These are phyloP conservation scores for Pezizomycotina sp. DNA, from an alignment of 2,329 filamentous ascomycete genomes.

Conservation along the genomic window DNA sequence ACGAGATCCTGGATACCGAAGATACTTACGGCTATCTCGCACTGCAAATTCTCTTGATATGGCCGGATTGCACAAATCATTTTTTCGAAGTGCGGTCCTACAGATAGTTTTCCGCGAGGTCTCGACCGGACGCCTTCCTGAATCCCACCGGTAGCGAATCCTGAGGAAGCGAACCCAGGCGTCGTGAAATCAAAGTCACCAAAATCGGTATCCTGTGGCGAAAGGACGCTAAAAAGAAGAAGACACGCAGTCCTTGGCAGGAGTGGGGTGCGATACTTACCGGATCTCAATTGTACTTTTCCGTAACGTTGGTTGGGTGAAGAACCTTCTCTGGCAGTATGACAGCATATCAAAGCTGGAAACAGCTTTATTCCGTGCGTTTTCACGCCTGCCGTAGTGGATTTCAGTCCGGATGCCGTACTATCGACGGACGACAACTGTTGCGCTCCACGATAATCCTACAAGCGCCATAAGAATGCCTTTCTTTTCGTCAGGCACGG, in stretches of 20 bases:
- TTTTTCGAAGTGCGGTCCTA: slow-evolving; percentile 77
- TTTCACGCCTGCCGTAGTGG: slow-evolving; percentile 74
- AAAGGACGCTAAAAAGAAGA: slow-evolving; percentile 86
- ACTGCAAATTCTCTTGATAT: slow-evolving; percentile 61
- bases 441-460: slow-evolving; percentile 71
- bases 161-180: slow-evolving; percentile 71
- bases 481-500: slow-evolving; percentile 81
- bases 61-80: slow-evolving; percentile 66
- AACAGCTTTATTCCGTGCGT: slow-evolving; percentile 56
- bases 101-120: slow-evolving; percentile 91
- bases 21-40: slow-evolving; percentile 78
- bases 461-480: slow-evolving; percentile 90
- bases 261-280: slow-evolving; percentile 97
- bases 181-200: slow-evolving; percentile 96
- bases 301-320: slow-evolving; percentile 88
- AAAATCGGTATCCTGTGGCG: slow-evolving; percentile 92
- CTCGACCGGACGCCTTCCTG: slow-evolving; percentile 88
- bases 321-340: slow-evolving; percentile 74
- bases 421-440: slow-evolving; percentile 88
- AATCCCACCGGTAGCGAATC: slow-evolving; percentile 72
- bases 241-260: slow-evolving; percentile 88
- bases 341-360: slow-evolving; percentile 66
- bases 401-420: slow-evolving; percentile 85
- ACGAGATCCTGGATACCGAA: slow-evolving; percentile 81
- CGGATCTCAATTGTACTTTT: slow-evolving; percentile 93